Base-by-base conservation (phyloP, 768 basidiomycete species). In the Lactifluus pinguis region DNA sequence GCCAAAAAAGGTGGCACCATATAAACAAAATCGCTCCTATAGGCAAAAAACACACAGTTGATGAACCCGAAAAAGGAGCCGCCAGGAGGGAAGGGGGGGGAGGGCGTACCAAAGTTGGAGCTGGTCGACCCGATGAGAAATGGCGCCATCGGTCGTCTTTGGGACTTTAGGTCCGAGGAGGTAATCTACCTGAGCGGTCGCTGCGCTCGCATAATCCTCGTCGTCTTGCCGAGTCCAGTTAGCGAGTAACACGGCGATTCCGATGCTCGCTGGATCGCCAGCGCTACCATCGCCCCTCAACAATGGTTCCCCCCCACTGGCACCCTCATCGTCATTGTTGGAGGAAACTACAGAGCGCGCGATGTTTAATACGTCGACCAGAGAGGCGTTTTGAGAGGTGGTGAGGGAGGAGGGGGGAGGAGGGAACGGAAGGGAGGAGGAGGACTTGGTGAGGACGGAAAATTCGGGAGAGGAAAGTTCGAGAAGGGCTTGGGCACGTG, bases 1-100 rank as follows among this genome's bases (percentile, higher is more conserved):
- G 92, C 89, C 10, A 94, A 72, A 70, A 92, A 95, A 0, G 90
- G 89, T 1, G 91, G 91, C 0, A 86, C 86, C 91, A 92, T 92
- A 70, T 85, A 92, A 13, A 88, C 79, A 55, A 79, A 92, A 69
- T 92, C 90, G 55, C 82, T 82, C 88, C 89, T 89, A 57, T 8
- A 2, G 32, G 32, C 2, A 25, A 25, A 25, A 25, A 1, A 25
- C 25, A 25, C 25, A 25, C 25, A 25, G 25, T 25, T 25, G 25
- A 25, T 25, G 25, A 25, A 25, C 25, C 25, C 25, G 25, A 25
- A 25, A 25, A 25, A n/a, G n/a, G 25, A 25, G 25, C 25, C 25
- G 25, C 25, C 25, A 25, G 25, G n/a, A n/a, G n/a, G n/a, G n/a
- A n/a, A n/a, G n/a, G n/a, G n/a, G n/a, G 25, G 25, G 25, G 25